Evolutionary conservation across 129 eudicot genomes (phyloP).

Genomic region (Tanacetum coccineum): DNA sequence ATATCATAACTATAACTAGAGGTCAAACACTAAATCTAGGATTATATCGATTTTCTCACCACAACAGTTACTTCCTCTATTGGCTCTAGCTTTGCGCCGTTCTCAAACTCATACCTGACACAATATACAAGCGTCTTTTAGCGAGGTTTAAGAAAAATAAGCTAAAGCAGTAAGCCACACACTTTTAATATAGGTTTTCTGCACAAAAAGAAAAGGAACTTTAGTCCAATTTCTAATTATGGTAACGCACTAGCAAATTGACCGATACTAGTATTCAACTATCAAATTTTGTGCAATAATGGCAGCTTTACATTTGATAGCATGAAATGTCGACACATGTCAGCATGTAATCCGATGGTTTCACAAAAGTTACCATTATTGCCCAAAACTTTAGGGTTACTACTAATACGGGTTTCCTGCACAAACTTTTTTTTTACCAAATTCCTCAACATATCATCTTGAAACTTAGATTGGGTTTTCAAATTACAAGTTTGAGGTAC

Average conservation of each 20-base stretch:
- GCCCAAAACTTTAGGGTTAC: no score
- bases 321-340: no score
- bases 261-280: no score
- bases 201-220: no score
- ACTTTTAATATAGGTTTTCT: neutral
- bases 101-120: slow-evolving; percentile 77
- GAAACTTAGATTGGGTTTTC: neutral
- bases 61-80: slow-evolving; percentile 96
- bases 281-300: no score
- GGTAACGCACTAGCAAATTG: no score
- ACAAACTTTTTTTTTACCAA: neutral
- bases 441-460: neutral
- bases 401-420: no score
- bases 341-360: no score
- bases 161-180: neutral
- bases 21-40: neutral
- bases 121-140: slow-evolving; percentile 15
- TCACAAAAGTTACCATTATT: no score
- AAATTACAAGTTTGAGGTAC: neutral
- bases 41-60: slow-evolving; percentile 32
- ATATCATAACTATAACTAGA: slow-evolving; percentile 8
- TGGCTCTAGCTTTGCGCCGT: slow-evolving; percentile 79
- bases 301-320: no score
- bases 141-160: neutral
- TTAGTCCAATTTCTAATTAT: no score